These are phyloP conservation scores for Penicillium herquei DNA, from an alignment of 495 filamentous ascomycete species.

Conservation along the genomic window DNA sequence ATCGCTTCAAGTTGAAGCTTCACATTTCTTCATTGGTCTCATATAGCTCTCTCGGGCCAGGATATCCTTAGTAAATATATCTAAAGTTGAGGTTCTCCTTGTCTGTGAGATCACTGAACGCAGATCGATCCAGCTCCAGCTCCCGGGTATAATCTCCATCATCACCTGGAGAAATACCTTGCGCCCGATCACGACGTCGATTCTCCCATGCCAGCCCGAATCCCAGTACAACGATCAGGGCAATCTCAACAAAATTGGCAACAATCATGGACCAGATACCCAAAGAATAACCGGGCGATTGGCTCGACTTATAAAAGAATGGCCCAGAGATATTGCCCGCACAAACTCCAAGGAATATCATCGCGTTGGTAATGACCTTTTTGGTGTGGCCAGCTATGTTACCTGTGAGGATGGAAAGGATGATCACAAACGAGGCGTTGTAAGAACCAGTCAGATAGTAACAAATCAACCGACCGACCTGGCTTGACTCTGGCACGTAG, in stretches of 20 bases:
- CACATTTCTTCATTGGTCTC: too few relatives aligned
- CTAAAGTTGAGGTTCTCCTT: conserved; percentile 47
- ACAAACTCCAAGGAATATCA: conserved; percentile 47
- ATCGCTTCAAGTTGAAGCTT: too few relatives aligned
- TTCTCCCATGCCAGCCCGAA: conserved; percentile 47
- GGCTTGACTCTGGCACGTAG: conserved; percentile 35
- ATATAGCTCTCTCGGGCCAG: too few relatives aligned
- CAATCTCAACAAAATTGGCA: conserved; percentile 45
- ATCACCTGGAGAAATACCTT: conserved; percentile 25
- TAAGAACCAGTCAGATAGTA: conserved; percentile 52
- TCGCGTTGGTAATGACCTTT: conserved; percentile 53
- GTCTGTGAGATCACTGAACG: conserved; percentile 55
- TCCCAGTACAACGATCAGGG: conserved; percentile 37
- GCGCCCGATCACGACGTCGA: conserved; percentile 39
- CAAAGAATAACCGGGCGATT: conserved; percentile 47
- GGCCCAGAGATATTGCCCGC: conserved; percentile 51
- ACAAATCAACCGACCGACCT: conserved; percentile 41
- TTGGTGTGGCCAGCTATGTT: conserved; percentile 59
- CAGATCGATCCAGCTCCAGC: conserved; percentile 45
- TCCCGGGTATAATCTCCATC: conserved; percentile 22
- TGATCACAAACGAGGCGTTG: conserved; percentile 57
- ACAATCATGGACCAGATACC: conserved; percentile 54
- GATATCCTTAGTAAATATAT: conserved; percentile 19
- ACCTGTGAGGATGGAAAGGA: conserved; percentile 52
- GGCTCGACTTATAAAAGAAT: conserved; percentile 54